A percentile compares a stretch with the other conserved stretches of the same genome.
These are phyloP conservation scores for Camelina neglecta DNA, from an alignment of 345 rosid genomes.

Conservation along the genomic window DNA sequence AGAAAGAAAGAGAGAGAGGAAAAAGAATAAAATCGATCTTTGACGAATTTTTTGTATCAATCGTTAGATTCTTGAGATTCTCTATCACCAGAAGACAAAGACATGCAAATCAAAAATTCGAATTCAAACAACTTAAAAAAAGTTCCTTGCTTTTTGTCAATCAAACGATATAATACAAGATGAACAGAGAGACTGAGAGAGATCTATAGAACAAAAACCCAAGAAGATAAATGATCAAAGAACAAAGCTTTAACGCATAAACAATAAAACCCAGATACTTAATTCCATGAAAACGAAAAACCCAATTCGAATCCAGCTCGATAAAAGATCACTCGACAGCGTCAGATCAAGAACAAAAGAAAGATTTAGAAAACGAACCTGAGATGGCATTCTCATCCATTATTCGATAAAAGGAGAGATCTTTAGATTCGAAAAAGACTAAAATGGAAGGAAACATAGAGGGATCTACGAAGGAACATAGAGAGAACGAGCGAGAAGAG, in stretches of 20 bases:
- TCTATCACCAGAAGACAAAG: conserved; percentile 36
- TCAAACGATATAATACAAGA: conserved; percentile 13
- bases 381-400: conserved; percentile 55
- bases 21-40: too few species aligned
- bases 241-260: conserved; percentile 30
- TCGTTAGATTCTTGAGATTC: conserved; percentile 44
- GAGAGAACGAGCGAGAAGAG: neutral
- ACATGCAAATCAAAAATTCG: neutral
- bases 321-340: neutral
- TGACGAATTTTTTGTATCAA: conserved; percentile 24
- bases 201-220: conserved; percentile 38
- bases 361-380: conserved; percentile 43
- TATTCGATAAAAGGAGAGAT: conserved; percentile 28
- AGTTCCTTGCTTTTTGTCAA: neutral
- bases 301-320: conserved; percentile 29
- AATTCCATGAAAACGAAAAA: conserved; percentile 10
- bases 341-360: conserved; percentile 38
- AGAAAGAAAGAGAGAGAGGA: too few species aligned
- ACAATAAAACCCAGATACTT: conserved; percentile 34
- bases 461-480: conserved; percentile 20
- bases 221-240: conserved; percentile 29
- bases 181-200: conserved; percentile 1
- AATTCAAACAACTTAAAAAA: conserved; percentile 6
- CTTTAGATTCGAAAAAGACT: conserved; percentile 16
- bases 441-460: conserved; percentile 19